A percentile compares a stretch with the other conserved stretches of the same genome.
Evolutionary conservation across 2,329 filamentous ascomycete genomes (phyloP).

Genomic region (Phaeosphaeriaceae sp.): DNA sequence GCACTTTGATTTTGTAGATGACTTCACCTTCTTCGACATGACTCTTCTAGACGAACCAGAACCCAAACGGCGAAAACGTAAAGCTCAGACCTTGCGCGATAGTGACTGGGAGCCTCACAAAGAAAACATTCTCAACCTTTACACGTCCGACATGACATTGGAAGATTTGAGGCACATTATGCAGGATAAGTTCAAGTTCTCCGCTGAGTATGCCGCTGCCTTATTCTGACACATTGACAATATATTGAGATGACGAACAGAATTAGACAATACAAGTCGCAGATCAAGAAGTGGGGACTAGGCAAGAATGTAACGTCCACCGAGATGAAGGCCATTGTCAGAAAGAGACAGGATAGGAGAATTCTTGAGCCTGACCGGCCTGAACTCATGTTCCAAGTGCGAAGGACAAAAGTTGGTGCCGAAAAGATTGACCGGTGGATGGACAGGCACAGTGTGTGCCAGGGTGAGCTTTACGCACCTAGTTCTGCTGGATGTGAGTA

Average conservation of each 20-base stretch:
- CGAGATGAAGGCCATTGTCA: conserved; percentile 26
- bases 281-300: conserved; percentile 23
- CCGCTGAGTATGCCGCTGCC: not conserved
- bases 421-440: conserved; percentile 25
- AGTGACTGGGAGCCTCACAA: conserved; percentile 14
- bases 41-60: too few relatives aligned
- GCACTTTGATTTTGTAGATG: too few relatives aligned
- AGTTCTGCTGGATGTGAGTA: conserved; percentile 6
- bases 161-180: not conserved
- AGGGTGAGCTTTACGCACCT: conserved; percentile 16
- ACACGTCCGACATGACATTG: conserved; percentile 1
- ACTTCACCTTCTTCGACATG: too few relatives aligned
- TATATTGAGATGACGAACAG: not conserved
- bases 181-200: not conserved
- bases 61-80: conserved; percentile 24
- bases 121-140: conserved; percentile 15
- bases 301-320: conserved; percentile 28
- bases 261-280: conserved; percentile 25
- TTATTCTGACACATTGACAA: too few relatives aligned
- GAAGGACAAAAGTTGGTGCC: conserved; percentile 13
- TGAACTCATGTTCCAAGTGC: conserved; percentile 13
- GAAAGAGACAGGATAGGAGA: conserved; percentile 20
- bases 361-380: conserved; percentile 16
- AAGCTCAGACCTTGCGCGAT: conserved; percentile 20
- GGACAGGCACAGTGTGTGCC: conserved; percentile 12